phyloP scores from a whole-genome alignment of 345 rosid genomes.

The Clausena lansium region DNA sequence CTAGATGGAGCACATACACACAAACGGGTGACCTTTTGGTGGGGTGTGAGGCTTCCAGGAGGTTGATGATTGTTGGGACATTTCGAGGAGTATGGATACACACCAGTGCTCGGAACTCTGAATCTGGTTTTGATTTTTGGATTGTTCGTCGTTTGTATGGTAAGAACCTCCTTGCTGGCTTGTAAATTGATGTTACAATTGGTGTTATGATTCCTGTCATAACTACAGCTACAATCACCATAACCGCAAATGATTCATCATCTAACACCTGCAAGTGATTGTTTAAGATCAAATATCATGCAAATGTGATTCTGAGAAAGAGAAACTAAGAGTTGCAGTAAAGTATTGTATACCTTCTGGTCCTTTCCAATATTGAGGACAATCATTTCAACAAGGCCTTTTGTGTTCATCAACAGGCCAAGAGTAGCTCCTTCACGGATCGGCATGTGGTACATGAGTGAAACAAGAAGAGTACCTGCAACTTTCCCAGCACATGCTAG shows the following conservation, averaged over 20 bases:
- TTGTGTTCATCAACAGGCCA: constrained; percentile 88
- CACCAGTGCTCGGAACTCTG: constrained; percentile 61
- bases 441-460: constrained; percentile 70
- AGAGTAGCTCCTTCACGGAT: constrained; percentile 78
- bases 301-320: neutral
- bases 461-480: constrained; percentile 53
- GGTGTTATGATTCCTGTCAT: constrained; percentile 80
- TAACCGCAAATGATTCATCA: constrained; percentile 68
- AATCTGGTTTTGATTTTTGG: constrained; percentile 62
- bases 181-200: constrained; percentile 52
- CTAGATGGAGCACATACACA: constrained; percentile 82
- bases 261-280: constrained; percentile 58
- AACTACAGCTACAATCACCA: constrained; percentile 74
- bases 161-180: constrained; percentile 56
- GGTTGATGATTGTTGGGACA: constrained; percentile 85
- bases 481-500: constrained; percentile 72
- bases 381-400: constrained; percentile 91
- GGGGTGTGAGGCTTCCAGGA: constrained; percentile 84
- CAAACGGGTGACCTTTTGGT: constrained; percentile 73
- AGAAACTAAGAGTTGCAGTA: neutral
- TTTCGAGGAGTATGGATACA: constrained; percentile 86
- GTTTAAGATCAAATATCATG: neutral
- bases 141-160: constrained; percentile 70
- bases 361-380: constrained; percentile 89
- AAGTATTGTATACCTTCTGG: constrained; percentile 52